Evolutionary conservation across 495 filamentous ascomycete genomes (phyloP).

Genomic region (Penicillium coprophilum): DNA sequence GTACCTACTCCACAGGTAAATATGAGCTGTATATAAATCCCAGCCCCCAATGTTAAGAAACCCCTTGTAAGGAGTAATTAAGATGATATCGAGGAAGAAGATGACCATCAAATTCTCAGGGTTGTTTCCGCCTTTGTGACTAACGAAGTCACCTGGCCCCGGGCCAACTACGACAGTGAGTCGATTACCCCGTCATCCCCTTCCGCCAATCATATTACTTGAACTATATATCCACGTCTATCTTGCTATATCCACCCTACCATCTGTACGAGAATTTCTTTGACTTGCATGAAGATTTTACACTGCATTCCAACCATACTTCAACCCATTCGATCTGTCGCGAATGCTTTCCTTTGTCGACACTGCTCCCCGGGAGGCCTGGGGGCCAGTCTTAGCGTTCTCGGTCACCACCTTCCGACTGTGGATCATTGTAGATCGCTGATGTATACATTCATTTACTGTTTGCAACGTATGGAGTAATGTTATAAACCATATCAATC

Average conservation of each 20-base stretch:
- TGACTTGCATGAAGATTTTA: no score
- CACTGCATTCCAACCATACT: background rate
- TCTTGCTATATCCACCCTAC: background rate
- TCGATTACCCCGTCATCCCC: slow-evolving; percentile 8
- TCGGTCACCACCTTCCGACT: background rate
- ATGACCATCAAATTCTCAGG: background rate
- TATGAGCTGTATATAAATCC: background rate
- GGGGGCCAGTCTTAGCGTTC: background rate
- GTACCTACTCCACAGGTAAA: no score
- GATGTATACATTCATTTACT: background rate
- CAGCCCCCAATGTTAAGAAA: background rate
- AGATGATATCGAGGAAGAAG: slow-evolving; percentile 1
- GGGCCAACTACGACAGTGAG: slow-evolving; percentile 1
- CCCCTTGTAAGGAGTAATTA: background rate
- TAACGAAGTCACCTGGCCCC: slow-evolving; percentile 15
- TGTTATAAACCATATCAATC: no score
- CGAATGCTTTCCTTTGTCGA: background rate
- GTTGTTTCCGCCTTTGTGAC: slow-evolving; percentile 8
- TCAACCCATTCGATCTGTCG: background rate
- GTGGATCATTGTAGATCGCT: background rate
- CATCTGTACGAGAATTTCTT: no score
- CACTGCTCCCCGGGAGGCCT: background rate
- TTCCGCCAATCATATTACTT: slow-evolving; percentile 7
- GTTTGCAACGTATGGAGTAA: no score
- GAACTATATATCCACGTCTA: slow-evolving; percentile 1